A percentile compares a stretch with the other conserved stretches of the same genome.
These are phyloP conservation scores for Parasitella parasitica DNA, from an alignment of 371 early-diverging fungal genomes.

Conservation along the genomic window DNA sequence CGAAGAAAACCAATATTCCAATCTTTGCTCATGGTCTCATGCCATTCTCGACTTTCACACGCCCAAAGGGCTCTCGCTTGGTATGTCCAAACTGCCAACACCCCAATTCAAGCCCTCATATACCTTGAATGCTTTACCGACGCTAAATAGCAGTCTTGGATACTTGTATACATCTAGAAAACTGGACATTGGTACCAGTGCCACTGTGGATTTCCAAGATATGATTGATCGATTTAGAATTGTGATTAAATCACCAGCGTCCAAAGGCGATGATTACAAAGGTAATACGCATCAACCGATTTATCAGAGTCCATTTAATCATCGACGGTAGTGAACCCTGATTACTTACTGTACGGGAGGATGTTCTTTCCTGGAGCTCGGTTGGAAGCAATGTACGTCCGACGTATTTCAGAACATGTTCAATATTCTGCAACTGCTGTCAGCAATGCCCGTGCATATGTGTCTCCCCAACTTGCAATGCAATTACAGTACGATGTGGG, in stretches of 20 bases:
- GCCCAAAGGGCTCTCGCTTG: slow-evolving; percentile 71
- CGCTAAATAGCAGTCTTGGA: slow-evolving; percentile 75
- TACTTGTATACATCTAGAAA: slow-evolving; percentile 79
- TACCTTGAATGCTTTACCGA: slow-evolving; percentile 67
- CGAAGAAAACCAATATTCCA: slow-evolving; percentile 77
- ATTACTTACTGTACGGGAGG: slow-evolving; percentile 73
- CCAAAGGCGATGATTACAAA: background rate
- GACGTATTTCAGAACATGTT: slow-evolving; percentile 57
- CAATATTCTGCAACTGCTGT: slow-evolving; percentile 75
- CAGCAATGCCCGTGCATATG: slow-evolving; percentile 51
- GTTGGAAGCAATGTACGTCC: slow-evolving; percentile 74
- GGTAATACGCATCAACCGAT: background rate
- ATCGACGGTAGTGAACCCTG: slow-evolving; percentile 20
- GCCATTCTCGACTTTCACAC: slow-evolving; percentile 77
- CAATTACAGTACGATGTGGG: slow-evolving; percentile 73
- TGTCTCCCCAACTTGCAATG: slow-evolving; percentile 62
- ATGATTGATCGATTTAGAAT: slow-evolving; percentile 60
- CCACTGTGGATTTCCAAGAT: slow-evolving; percentile 59
- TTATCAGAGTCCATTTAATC: background rate
- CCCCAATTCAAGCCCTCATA: slow-evolving; percentile 76
- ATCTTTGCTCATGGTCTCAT: slow-evolving; percentile 70
- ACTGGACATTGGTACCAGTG: slow-evolving; percentile 62
- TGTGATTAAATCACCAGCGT: slow-evolving; percentile 10
- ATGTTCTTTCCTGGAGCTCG: slow-evolving; percentile 77
- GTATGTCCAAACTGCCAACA: slow-evolving; percentile 73